A percentile compares a stretch with the other conserved stretches of the same genome.
Conservation (phyloP, 2,329 filamentous ascomycete species). For the Ceratocystis cacaofunesta region DNA sequence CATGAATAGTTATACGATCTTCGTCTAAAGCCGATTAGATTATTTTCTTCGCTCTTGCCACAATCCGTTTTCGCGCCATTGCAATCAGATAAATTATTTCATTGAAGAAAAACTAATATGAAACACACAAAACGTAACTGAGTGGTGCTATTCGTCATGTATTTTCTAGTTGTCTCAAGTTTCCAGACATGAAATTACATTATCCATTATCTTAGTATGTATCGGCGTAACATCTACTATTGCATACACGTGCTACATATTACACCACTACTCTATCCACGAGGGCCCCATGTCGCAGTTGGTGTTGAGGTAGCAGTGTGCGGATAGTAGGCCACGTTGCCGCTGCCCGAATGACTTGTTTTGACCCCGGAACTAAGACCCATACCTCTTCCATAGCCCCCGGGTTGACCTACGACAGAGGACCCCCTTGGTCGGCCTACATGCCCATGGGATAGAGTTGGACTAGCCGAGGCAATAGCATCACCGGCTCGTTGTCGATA, state of each 20-base stretch:
- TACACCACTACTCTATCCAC: neutral
- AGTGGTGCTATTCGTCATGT: no score
- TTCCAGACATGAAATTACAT: no score
- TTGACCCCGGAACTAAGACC: slow-evolving; percentile 17
- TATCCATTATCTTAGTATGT: no score
- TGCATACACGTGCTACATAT: no score
- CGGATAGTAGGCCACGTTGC: neutral
- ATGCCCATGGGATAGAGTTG: neutral
- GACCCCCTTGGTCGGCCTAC: neutral
- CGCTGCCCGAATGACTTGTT: slow-evolving; percentile 11
- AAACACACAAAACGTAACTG: no score
- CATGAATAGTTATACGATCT: neutral
- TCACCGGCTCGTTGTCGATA: slow-evolving; percentile 15
- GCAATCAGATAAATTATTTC: no score
- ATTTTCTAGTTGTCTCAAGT: no score
- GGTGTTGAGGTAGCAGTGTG: neutral
- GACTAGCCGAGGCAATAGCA: neutral
- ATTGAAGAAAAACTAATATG: no score
- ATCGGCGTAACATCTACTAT: no score
- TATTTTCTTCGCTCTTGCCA: no score
- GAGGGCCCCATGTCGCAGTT: neutral
- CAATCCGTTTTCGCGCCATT: no score
- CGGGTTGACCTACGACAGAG: slow-evolving; percentile 3
- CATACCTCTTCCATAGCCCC: slow-evolving; percentile 11
- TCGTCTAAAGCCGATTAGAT: neutral